These are phyloP conservation scores for Talaromyces sp. DNA, from an alignment of 2,329 filamentous ascomycete species.

Conservation along the genomic window DNA sequence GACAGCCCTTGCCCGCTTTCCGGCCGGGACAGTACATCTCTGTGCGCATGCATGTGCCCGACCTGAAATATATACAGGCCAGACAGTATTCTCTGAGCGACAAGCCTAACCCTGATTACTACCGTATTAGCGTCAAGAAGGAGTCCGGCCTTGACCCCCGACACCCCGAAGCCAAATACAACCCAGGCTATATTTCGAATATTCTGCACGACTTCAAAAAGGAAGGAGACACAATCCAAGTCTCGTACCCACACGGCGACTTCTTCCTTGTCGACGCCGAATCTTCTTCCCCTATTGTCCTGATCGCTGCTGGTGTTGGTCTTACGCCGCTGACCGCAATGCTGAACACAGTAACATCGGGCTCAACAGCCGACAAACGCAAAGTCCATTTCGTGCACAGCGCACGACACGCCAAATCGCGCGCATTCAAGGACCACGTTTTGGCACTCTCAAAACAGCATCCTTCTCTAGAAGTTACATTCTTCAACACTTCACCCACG, in stretches of 20 bases:
- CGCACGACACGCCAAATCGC: slow-evolving; percentile 47
- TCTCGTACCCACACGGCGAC: slow-evolving; percentile 66
- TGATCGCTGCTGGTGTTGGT: slow-evolving; percentile 63
- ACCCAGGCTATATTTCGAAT: slow-evolving; percentile 68
- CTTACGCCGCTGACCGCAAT: slow-evolving; percentile 62
- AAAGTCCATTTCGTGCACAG: slow-evolving; percentile 62
- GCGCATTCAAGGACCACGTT: slow-evolving; percentile 57
- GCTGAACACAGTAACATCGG: slow-evolving; percentile 51
- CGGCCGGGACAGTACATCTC: slow-evolving; percentile 72
- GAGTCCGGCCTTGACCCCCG: slow-evolving; percentile 51
- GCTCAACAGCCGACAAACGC: slow-evolving; percentile 47
- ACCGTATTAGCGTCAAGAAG: slow-evolving; percentile 70
- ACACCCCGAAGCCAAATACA: slow-evolving; percentile 47
- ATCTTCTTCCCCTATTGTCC: slow-evolving; percentile 52
- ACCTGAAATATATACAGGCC: slow-evolving; percentile 62
- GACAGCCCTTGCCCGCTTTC: slow-evolving; percentile 60
- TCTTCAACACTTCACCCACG: slow-evolving; percentile 58
- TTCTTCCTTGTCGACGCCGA: slow-evolving; percentile 50
- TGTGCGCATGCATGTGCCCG: slow-evolving; percentile 58
- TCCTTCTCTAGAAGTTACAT: slow-evolving; percentile 51
- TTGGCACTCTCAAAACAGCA: slow-evolving; percentile 44
- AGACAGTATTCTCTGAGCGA: slow-evolving; percentile 74
- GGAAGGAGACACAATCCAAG: slow-evolving; percentile 61
- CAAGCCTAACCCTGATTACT: slow-evolving; percentile 59
- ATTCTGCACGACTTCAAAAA: slow-evolving; percentile 62